A percentile compares a stretch with the other conserved stretches of the same genome.
Conservation (phyloP, 768 basidiomycete genomes). For the Amanita phalloides region DNA sequence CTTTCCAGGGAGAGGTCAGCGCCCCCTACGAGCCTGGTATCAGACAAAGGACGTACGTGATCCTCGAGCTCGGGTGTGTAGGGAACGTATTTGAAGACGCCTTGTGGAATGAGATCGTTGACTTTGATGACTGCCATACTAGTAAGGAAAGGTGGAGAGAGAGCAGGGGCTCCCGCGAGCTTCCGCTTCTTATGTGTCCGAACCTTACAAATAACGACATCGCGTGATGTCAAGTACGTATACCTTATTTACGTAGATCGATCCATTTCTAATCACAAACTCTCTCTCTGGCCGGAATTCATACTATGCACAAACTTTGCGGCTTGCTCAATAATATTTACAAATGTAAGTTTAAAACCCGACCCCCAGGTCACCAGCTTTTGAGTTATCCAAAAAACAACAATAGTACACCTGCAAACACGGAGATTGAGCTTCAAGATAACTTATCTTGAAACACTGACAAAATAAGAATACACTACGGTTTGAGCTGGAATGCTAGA, state of each 20-base stretch:
- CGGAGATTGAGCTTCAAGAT: background rate
- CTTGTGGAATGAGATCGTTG: constrained; percentile 27
- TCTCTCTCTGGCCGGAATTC: too few relatives aligned
- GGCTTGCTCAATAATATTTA: too few relatives aligned
- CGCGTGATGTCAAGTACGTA: background rate
- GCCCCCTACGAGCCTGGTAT: background rate
- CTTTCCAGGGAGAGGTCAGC: constrained; percentile 18
- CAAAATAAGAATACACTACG: background rate
- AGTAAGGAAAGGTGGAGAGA: background rate
- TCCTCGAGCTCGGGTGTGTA: constrained; percentile 55
- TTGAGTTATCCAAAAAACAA: too few relatives aligned
- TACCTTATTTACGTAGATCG: background rate
- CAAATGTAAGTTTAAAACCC: too few relatives aligned
- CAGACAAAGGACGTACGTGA: constrained; percentile 26
- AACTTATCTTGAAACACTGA: background rate
- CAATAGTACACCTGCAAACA: too few relatives aligned
- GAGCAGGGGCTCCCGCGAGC: background rate
- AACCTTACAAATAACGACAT: background rate
- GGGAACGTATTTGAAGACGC: constrained; percentile 41
- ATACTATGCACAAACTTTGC: too few relatives aligned
- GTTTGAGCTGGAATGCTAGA: background rate
- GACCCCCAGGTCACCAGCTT: too few relatives aligned
- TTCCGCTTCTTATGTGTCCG: background rate
- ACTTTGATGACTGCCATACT: constrained; percentile 22
- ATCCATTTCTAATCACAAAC: too few relatives aligned